Base-by-base conservation (phyloP, 225 moss, liverwort and hornwort genomes). In the Bryoerythrophyllum caledonicum region DNA sequence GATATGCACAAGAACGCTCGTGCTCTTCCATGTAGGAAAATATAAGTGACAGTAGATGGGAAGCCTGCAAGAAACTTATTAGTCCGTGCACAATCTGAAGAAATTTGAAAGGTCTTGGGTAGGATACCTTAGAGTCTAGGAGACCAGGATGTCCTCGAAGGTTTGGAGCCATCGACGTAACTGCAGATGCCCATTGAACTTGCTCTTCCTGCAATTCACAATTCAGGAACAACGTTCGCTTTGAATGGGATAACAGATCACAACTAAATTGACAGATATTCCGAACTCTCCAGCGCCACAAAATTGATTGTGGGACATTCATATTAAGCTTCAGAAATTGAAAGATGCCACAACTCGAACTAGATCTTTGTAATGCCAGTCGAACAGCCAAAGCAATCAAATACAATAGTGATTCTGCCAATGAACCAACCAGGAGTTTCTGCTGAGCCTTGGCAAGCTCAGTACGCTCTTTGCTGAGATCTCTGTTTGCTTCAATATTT, bases 161-260 rank as follows among this genome's bases (percentile, higher is more conserved):
- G 55, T 71, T 68, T 80, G 85, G 85, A 85, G 85, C 73, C 55
- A 82, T 85, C 26, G 80, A 78, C 7, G 77, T 75, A 28, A 82
- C 64, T 73, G 80, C 72, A 82, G 82, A 82, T 34, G 80, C 65
- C 85, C 82, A 80, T 61, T 82, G 82, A 32, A 48, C 75, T 82
- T 85, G 82, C 72, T 82, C 85, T 69, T 82, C 80, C 85, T 88
- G 57, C 75, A 64, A 65, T 67, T 52, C 70, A 70, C 46, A 41
- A 35, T 70, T 74, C 8, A 56, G 11, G 24, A 74, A 34, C 30
- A 70, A 28, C 27, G 34, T 48, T 60, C 54, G 30, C 43, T 76
- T 41, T 54, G 35, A 37, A 54, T 19, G 44, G 55, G 37, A 52
- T 13, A 54, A 46, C 59, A 15, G 8, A 60, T 56, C 21, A 54